Percentiles rank a stretch among this genome's conserved stretches.
phyloP scores from a whole-genome alignment of 106 monocot genomes.

The Apostasia shenzhenica region DNA sequence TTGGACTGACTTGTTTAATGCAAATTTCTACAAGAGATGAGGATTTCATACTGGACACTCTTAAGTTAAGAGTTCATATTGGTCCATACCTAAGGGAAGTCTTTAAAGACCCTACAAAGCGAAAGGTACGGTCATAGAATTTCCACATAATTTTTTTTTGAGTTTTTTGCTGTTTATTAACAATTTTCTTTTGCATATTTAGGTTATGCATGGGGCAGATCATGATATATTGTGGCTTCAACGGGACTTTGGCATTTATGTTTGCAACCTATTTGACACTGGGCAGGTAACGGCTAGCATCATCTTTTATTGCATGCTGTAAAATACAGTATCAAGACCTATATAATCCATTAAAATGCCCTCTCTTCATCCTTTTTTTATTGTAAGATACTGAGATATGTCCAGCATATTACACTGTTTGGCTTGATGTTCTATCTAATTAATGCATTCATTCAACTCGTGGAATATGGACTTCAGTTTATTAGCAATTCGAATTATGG shows the following conservation, averaged over 20 bases:
- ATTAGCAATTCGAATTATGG: no score
- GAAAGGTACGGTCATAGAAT: slow-evolving; percentile 46
- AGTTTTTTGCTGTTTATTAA: neutral
- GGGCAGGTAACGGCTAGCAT: slow-evolving; percentile 58
- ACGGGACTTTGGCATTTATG: slow-evolving; percentile 94
- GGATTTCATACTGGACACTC: slow-evolving; percentile 84
- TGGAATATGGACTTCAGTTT: no score
- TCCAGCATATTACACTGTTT: no score
- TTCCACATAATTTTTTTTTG: neutral
- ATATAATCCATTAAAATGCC: no score
- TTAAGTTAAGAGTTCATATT: slow-evolving; percentile 88
- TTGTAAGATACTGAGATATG: no score
- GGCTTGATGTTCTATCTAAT: no score
- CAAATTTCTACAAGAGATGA: slow-evolving; percentile 97
- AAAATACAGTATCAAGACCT: no score
- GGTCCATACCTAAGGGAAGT: slow-evolving; percentile 87
- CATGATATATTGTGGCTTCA: slow-evolving; percentile 96
- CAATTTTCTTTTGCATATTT: slow-evolving; percentile 7
- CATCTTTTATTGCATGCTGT: no score
- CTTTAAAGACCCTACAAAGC: slow-evolving; percentile 85
- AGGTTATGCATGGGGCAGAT: slow-evolving; percentile 99
- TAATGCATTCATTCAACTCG: no score
- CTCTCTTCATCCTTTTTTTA: no score
- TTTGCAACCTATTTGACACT: slow-evolving; percentile 96
- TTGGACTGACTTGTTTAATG: slow-evolving; percentile 97